Base-by-base conservation (phyloP, 2,329 filamentous ascomycete genomes). In the Myriosclerotinia duriaeana region DNA sequence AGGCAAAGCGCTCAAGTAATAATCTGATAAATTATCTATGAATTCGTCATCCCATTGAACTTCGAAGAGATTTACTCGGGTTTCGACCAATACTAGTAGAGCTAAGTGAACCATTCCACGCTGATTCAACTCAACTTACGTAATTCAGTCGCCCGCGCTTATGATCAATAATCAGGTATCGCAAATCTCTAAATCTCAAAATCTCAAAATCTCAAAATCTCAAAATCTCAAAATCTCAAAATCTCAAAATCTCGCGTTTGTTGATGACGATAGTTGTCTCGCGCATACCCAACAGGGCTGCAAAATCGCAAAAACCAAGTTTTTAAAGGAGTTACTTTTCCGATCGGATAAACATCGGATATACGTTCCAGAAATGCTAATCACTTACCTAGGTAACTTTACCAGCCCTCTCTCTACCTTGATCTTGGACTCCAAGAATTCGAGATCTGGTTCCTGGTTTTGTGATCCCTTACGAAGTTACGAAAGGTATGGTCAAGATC, bases 391-490 rank as follows among this genome's bases (percentile, higher is more conserved):
- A 34, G 30, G 30, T 34, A 34, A 3, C 6, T 34, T 34, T 34
- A 34, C 30, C 50, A 30, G 14, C 5, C 42, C 12, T 52, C 2
- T 5, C 30, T 30, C 50, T 52, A 22, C 14, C 54, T 58, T 44
- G 54, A 22, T 38, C 40, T 46, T 26, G 15, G 20, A 11, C 9
- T 34, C 26, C 55, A 46, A 59, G 40, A 59, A 34, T 59, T 12
- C 5, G 5, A 46, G 42, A 59, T 59, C 55, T 59, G 55, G 55
- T 46, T 59, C 55, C 40, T 34, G 40, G 17, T n/a, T 46, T 34
- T 20, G 14, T 59, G 26, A 46, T 46, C 5, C 30, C 5, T 4
- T 34, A 44, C 26, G n/a, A n/a, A n/a, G n/a, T n/a, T n/a, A n/a
- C n/a, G n/a, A n/a, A 34, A 4, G 26, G 46, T 40, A 4, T n/a